These are phyloP conservation scores for Paecilomyces variotii DNA, from an alignment of 2,329 filamentous ascomycete species.

Conservation along the genomic window DNA sequence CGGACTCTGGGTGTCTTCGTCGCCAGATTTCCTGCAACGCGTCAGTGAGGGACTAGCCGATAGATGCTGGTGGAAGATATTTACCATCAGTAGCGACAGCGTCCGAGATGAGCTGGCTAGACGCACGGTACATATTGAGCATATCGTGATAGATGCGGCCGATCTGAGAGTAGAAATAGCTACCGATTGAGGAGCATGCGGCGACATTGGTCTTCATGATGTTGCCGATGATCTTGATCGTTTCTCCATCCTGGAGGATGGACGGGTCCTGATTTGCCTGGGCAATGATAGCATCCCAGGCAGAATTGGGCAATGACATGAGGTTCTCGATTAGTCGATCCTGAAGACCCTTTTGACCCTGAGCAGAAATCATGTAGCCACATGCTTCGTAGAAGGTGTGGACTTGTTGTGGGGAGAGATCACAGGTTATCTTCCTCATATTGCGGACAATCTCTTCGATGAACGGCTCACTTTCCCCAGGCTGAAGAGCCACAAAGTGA, in stretches of 20 bases:
- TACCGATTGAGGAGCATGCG: constrained; percentile 91
- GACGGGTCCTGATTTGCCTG: constrained; percentile 76
- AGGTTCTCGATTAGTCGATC: constrained; percentile 84
- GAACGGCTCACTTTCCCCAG: constrained; percentile 89
- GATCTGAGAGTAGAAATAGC: constrained; percentile 97
- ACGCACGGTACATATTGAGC: constrained; percentile 97
- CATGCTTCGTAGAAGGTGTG: constrained; percentile 99
- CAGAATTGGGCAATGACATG: constrained; percentile 87
- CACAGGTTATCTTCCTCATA: constrained; percentile 90
- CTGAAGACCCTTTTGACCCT: constrained; percentile 89
- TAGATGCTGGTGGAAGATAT: constrained; percentile 9
- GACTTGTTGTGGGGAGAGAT: constrained; percentile 91
- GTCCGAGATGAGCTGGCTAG: constrained; percentile 92
- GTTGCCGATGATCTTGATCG: constrained; percentile 97
- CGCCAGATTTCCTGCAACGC: constrained; percentile 64
- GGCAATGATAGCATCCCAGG: constrained; percentile 92
- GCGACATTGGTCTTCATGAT: constrained; percentile 99
- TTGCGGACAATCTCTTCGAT: constrained; percentile 98
- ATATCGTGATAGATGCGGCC: constrained; percentile 97
- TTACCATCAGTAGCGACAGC: constrained; percentile 76
- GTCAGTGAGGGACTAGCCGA: constrained; percentile 9
- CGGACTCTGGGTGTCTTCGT: constrained; percentile 97
- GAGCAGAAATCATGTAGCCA: constrained; percentile 97
- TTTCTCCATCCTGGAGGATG: constrained; percentile 84
- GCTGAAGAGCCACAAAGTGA: constrained; percentile 93